Base-by-base conservation (phyloP, 2,329 filamentous ascomycete species). In the Podosphaera aphanis region DNA sequence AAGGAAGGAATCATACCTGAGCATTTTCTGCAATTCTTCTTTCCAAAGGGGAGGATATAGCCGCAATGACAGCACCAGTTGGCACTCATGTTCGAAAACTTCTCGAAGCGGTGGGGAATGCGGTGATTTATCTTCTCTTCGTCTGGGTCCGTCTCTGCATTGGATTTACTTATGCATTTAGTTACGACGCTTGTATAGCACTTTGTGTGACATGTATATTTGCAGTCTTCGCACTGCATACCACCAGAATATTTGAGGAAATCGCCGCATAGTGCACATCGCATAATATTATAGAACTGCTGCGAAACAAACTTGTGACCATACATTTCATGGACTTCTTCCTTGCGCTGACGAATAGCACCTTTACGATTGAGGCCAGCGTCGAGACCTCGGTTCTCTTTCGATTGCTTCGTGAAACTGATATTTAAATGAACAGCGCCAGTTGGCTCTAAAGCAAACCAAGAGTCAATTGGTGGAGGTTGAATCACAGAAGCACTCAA, bases 281-380 rank as follows among this genome's bases (percentile, higher is more conserved):
- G 88, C 90, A 98, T 98, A 59, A 98, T 94, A 70, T 95, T 98
- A 77, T 95, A 98, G 64, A 98, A 98, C 62, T 94, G 90, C 61
- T 94, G 86, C 58, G 90, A 83, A 47, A 95, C 79, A 59, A 98
- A 98, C 65, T 95, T 98, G 77, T 98, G 90, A 43, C 90, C 90
- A 60, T 93, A 94, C 69, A 94, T 93, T 66, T 98, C 90, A 65
- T 94, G 83, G 3, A 98, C 79, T 58, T 95, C 86, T 63, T 98
- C 90, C 67, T 98, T 98, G 59, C 84, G 83, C 64, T 98, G 88
- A 53, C 90, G 83, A 54, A 98, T 85, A 51, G 90, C 90, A 58
- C 88, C 90, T 65, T 94, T 93, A 60, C 90, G 82, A 52, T 84
- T 84, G 51, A 98, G 76, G 58, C 90, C 90, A 48, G 88, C 71